Conservation (phyloP, 2,329 filamentous ascomycete species). For the Fusarium sterilihyphosum region DNA sequence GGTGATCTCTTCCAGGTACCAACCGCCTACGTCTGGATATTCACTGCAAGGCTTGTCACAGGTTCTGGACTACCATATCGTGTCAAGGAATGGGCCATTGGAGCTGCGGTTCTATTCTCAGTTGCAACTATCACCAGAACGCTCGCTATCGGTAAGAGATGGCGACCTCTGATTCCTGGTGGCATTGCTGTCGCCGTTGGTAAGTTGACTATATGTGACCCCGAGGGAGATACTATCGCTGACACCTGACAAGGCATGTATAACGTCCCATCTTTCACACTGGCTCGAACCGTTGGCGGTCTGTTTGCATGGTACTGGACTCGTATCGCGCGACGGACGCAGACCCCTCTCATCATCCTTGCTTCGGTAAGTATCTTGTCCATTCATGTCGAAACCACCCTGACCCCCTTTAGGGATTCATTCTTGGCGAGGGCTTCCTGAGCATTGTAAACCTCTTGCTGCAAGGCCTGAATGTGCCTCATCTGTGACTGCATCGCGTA, state of each 20-base stretch:
- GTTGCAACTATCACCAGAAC: slow-evolving; percentile 76
- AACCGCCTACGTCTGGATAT: slow-evolving; percentile 96
- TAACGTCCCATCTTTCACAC: slow-evolving; percentile 94
- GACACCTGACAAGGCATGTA: slow-evolving; percentile 77
- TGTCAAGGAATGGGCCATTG: slow-evolving; percentile 82
- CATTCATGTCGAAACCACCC: not conserved
- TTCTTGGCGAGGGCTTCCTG: slow-evolving; percentile 89
- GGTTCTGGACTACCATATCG: slow-evolving; percentile 87
- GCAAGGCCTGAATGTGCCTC: slow-evolving; percentile 79
- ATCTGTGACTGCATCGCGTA: slow-evolving; percentile 60
- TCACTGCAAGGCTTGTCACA: slow-evolving; percentile 92
- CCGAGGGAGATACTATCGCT: slow-evolving; percentile 1
- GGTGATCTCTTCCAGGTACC: slow-evolving; percentile 92
- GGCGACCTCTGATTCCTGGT: slow-evolving; percentile 83
- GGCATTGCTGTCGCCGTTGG: slow-evolving; percentile 96
- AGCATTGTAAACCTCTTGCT: slow-evolving; percentile 90
- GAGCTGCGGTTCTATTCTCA: slow-evolving; percentile 79
- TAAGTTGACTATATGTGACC: slow-evolving; percentile 47
- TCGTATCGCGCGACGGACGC: slow-evolving; percentile 60
- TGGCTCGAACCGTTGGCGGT: slow-evolving; percentile 87
- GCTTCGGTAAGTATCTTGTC: slow-evolving; percentile 66
- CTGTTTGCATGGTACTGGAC: slow-evolving; percentile 80
- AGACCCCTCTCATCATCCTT: slow-evolving; percentile 87
- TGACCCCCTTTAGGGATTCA: slow-evolving; percentile 71
- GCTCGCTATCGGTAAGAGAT: slow-evolving; percentile 63